These are phyloP conservation scores for Nakazawaea ambrosiae DNA, from an alignment of 805 yeast species.

Conservation along the genomic window DNA sequence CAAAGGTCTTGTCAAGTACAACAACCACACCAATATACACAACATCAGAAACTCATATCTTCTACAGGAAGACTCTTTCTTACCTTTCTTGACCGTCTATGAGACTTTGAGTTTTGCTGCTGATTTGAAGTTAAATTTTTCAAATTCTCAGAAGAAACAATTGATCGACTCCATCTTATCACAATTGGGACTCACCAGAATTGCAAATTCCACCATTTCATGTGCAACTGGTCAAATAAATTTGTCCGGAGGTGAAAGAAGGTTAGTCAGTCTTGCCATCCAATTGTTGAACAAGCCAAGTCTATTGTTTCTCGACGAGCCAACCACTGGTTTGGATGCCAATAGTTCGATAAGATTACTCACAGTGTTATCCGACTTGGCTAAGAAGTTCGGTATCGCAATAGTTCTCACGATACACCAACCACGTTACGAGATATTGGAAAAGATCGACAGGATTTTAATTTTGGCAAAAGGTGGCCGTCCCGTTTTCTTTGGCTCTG, in stretches of 20 bases:
- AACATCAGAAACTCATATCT: slow-evolving; percentile 41
- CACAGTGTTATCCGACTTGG: slow-evolving; percentile 44
- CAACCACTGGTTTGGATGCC: slow-evolving; percentile 36
- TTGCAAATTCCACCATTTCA: slow-evolving; percentile 44
- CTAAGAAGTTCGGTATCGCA: slow-evolving; percentile 49
- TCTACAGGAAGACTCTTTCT: slow-evolving; percentile 57
- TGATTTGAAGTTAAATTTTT: slow-evolving; percentile 41
- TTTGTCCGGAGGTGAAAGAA: slow-evolving; percentile 70
- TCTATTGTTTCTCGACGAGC: slow-evolving; percentile 60
- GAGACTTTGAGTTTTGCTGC: slow-evolving; percentile 63
- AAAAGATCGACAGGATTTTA: slow-evolving; percentile 53
- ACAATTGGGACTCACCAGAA: slow-evolving; percentile 50
- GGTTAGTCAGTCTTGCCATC: slow-evolving; percentile 63
- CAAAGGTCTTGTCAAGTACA: slow-evolving; percentile 34
- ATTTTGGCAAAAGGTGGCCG: slow-evolving; percentile 55
- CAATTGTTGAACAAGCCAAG: slow-evolving; percentile 65
- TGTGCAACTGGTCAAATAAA: slow-evolving; percentile 38
- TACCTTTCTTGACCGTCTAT: slow-evolving; percentile 57
- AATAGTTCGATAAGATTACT: slow-evolving; percentile 56
- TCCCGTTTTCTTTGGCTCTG: slow-evolving; percentile 14
- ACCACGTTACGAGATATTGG: slow-evolving; percentile 63
- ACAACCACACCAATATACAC: slow-evolving; percentile 15
- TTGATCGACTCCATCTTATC: slow-evolving; percentile 47
- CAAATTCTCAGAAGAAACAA: slow-evolving; percentile 31
- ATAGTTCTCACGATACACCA: slow-evolving; percentile 67